Conservation (phyloP, 2,329 filamentous ascomycete species). For the Raffaelea deltoideospora region DNA sequence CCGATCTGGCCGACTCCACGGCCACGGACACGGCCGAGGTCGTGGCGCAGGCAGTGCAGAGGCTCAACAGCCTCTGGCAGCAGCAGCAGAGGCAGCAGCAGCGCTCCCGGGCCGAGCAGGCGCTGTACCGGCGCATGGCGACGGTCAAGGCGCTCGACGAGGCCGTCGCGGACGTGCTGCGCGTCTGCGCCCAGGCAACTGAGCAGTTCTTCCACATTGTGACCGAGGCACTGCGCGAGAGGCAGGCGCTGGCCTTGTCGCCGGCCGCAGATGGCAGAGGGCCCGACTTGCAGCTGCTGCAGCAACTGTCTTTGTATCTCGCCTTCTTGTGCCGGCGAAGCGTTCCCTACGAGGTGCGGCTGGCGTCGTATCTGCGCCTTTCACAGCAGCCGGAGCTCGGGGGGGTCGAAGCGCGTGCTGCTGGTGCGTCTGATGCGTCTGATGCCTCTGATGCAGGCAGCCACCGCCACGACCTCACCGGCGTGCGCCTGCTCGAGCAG, state of each 20-base stretch:
- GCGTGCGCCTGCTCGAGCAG: conserved; percentile 1
- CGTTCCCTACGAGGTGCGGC: conserved; percentile 5
- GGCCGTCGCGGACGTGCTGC: neutral
- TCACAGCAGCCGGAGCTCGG: too few relatives aligned
- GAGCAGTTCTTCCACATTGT: conserved; percentile 6
- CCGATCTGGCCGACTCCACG: too few relatives aligned
- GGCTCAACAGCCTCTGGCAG: neutral
- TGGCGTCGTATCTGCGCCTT: conserved; percentile 2
- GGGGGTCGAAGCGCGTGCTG: too few relatives aligned
- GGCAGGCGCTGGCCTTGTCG: neutral
- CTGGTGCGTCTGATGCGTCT: neutral
- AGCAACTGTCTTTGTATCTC: too few relatives aligned
- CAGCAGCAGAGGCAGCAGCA: neutral
- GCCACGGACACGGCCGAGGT: neutral
- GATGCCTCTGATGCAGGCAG: neutral
- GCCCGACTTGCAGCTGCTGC: too few relatives aligned
- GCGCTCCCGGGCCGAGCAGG: neutral
- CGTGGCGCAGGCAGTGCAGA: neutral
- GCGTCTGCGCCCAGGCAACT: conserved; percentile 1
- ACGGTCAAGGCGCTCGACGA: conserved; percentile 5
- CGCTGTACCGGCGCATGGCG: conserved; percentile 8
- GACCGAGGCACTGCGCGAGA: neutral
- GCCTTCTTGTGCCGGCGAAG: conserved; percentile 3
- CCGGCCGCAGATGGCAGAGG: too few relatives aligned
- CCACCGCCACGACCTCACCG: neutral